A percentile compares a stretch with the other conserved stretches of the same genome.
phyloP scores from a whole-genome alignment of 2,329 filamentous ascomycete genomes.

The Ambrosiella xylebori region DNA sequence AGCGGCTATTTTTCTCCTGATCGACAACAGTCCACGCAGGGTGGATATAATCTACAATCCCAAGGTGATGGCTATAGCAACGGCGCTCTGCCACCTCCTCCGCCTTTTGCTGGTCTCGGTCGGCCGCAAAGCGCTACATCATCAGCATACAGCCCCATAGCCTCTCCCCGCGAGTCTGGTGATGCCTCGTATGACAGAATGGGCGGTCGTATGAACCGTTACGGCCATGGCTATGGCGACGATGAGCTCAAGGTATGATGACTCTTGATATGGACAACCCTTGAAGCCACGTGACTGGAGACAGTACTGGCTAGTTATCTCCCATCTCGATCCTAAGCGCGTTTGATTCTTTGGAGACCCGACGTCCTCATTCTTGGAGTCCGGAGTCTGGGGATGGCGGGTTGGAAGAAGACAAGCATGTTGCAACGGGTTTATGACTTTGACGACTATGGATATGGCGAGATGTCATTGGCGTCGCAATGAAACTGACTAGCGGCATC shows the following conservation, averaged over 20 bases:
- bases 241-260: slow-evolving; percentile 13
- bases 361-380: neutral
- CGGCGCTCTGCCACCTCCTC: slow-evolving; percentile 28
- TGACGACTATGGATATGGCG: neutral
- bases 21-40: slow-evolving; percentile 17
- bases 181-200: slow-evolving; percentile 16
- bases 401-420: slow-evolving; percentile 3
- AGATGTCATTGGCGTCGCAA: slow-evolving; percentile 12
- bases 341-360: neutral
- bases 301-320: too few species aligned
- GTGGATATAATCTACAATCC: slow-evolving; percentile 8
- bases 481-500: slow-evolving; percentile 10
- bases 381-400: neutral
- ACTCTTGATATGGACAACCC: neutral
- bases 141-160: slow-evolving; percentile 58
- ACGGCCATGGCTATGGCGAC: slow-evolving; percentile 9
- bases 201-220: slow-evolving; percentile 8
- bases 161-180: slow-evolving; percentile 45
- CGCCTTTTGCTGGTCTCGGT: slow-evolving; percentile 41
- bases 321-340: neutral
- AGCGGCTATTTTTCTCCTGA: slow-evolving; percentile 50
- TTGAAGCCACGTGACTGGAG: neutral
- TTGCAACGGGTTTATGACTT: neutral
- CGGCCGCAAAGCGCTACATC: slow-evolving; percentile 47
- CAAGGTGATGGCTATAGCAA: slow-evolving; percentile 3